Percentiles rank a stretch among this genome's conserved stretches.
phyloP scores from a whole-genome alignment of 768 basidiomycete species.

The Amanita pallidorosea region DNA sequence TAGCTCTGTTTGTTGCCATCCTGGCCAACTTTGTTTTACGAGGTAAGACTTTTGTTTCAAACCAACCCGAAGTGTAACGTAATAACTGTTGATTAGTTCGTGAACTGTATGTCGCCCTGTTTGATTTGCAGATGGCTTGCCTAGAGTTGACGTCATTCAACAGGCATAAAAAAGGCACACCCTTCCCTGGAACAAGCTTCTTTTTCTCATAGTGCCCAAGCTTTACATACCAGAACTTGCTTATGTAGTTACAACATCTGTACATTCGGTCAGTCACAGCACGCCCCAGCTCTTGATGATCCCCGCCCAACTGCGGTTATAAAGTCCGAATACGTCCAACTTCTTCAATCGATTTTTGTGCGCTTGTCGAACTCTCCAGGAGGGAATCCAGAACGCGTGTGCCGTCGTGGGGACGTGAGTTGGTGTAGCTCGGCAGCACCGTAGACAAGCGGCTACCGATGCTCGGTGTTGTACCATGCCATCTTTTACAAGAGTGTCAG shows the following conservation, averaged over 20 bases:
- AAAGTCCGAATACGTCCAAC: constrained; percentile 46
- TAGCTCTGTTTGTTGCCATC: constrained; percentile 77
- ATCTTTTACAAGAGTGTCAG: constrained; percentile 29
- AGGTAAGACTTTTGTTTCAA: no score
- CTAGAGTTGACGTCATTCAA: neutral
- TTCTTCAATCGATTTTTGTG: constrained; percentile 41
- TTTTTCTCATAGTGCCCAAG: neutral
- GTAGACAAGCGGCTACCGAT: constrained; percentile 57
- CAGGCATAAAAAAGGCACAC: constrained; percentile 3
- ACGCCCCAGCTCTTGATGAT: constrained; percentile 44
- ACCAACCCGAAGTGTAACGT: no score
- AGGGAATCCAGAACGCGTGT: constrained; percentile 49
- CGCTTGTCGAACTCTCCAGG: constrained; percentile 33
- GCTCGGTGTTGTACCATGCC: constrained; percentile 64
- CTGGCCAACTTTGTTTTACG: constrained; percentile 83
- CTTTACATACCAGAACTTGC: no score
- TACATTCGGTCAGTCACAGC: no score
- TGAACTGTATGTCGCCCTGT: constrained; percentile 35
- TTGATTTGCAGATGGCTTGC: no score
- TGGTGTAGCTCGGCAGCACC: constrained; percentile 81
- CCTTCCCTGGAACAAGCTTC: constrained; percentile 6
- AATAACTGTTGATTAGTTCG: no score
- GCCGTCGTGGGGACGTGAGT: constrained; percentile 62
- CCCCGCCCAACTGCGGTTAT: constrained; percentile 60
- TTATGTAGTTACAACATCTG: no score